Evolutionary conservation across 176 grass and related monocot species (phyloP).

Genomic region (Thalia dealbata): DNA sequence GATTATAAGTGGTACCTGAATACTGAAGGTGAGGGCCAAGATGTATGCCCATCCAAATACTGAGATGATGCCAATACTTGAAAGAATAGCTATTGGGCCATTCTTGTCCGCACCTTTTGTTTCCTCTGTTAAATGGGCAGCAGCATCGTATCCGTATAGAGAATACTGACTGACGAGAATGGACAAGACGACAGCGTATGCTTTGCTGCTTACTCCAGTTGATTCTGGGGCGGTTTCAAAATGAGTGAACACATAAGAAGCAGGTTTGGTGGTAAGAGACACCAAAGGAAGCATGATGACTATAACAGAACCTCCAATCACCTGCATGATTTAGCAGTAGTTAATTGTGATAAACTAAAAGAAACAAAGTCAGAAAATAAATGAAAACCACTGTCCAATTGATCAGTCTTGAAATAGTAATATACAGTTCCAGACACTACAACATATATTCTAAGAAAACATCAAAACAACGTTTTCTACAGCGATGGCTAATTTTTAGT

Average conservation of each 20-base stretch:
- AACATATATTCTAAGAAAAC: too few relatives aligned
- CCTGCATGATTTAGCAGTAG: slow-evolving; percentile 19
- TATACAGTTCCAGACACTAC: not conserved
- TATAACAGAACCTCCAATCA: slow-evolving; percentile 73
- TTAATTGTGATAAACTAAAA: not conserved
- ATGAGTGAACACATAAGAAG: slow-evolving; percentile 83
- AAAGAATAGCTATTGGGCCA: slow-evolving; percentile 89
- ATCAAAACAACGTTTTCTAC: too few relatives aligned
- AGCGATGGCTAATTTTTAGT: too few relatives aligned
- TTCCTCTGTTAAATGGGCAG: slow-evolving; percentile 95
- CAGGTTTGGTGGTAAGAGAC: slow-evolving; percentile 56
- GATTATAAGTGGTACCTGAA: slow-evolving; percentile 39
- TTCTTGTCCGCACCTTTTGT: slow-evolving; percentile 92
- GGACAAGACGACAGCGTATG: slow-evolving; percentile 66
- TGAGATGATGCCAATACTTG: slow-evolving; percentile 90
- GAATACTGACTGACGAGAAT: slow-evolving; percentile 97
- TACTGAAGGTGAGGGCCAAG: slow-evolving; percentile 96
- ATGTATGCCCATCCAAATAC: slow-evolving; percentile 97
- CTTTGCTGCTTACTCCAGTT: slow-evolving; percentile 58
- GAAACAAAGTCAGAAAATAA: not conserved
- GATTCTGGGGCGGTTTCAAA: slow-evolving; percentile 51
- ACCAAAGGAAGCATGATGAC: slow-evolving; percentile 78
- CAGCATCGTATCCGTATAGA: slow-evolving; percentile 89
- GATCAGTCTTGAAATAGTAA: too few relatives aligned
- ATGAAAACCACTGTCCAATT: not conserved